Evolutionary conservation across 352 stramenopile genomes (phyloP), one percentile per base, ranked within the genome.

Genomic region (Pseudoperonospora humuli): DNA sequence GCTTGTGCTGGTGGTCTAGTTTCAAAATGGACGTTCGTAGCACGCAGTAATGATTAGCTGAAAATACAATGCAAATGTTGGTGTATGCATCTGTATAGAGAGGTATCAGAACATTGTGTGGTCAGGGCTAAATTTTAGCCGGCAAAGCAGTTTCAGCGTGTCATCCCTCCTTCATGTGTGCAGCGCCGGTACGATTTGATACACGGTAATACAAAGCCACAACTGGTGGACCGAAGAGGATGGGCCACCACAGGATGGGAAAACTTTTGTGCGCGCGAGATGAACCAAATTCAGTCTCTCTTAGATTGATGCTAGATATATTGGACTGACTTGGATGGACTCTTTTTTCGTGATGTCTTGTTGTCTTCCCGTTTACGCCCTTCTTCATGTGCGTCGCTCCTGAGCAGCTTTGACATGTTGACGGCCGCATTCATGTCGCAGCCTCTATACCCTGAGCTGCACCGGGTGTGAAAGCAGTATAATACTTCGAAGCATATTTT

Each of bases 1-100:
- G 26, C 43, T 61, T 67, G 45, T 56, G 45, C 39, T 48, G 39
- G 33, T 44, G 45, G 33, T 45, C 23, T 39, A 71, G 45, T 78
- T 75, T 28, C 42, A 52, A 58, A 78, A 70, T 78, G 67, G 38
- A 7, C 17, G 18, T 39, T 17, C 3, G 19, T 43, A 40, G 1
- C 15, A 25, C 33, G 3, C 15, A 2, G 11, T 5, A 9, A 4
- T 31, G 25, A 51, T 43, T 51, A 34, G 44, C 13, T 38, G 18
- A 36, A 49, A 34, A 13, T 32, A 6, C 5, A 18, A 23, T 8
- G 8, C 0, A 7, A 11, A 27, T 27, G 28, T 19, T 34, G n/a
- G 8, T 19, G 9, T 8, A 34, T 34, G 6, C 2, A 31, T 13
- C 7, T 14, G 26, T n/a, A 31, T 31, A 31, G 3, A 31, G 26